Evolutionary conservation across 768 basidiomycete genomes (phyloP).

Genomic region (Naganishia vishniacii): DNA sequence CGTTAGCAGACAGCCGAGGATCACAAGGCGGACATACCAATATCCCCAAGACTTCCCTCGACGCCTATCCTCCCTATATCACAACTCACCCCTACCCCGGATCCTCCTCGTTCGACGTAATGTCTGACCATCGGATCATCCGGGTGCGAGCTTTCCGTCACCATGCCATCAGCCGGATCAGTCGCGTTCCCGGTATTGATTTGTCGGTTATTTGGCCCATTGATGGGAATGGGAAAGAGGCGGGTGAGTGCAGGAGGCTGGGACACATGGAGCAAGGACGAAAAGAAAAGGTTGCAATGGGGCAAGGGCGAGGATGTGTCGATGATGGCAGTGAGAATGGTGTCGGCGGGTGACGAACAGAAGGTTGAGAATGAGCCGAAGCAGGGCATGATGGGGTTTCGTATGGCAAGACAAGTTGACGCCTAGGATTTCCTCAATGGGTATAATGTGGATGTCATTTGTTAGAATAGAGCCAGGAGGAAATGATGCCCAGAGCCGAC

Average conservation of each 20-base stretch:
- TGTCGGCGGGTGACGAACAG: constrained; percentile 17
- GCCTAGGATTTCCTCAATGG: no score
- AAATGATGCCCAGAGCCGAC: neutral
- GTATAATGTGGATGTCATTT: no score
- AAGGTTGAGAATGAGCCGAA: constrained; percentile 27
- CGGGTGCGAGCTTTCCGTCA: constrained; percentile 27
- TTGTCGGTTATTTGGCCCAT: neutral
- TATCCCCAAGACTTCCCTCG: constrained; percentile 53
- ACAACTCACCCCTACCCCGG: constrained; percentile 76
- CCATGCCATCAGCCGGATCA: neutral
- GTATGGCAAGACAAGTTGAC: neutral
- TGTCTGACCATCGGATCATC: constrained; percentile 51
- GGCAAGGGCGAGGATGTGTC: constrained; percentile 69
- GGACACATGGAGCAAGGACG: constrained; percentile 57
- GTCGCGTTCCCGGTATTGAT: constrained; percentile 30
- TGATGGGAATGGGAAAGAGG: constrained; percentile 32
- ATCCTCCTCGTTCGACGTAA: constrained; percentile 58
- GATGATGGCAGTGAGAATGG: constrained; percentile 60
- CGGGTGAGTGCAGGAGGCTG: constrained; percentile 32
- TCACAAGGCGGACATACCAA: constrained; percentile 61
- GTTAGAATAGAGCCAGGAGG: no score
- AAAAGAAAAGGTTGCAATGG: constrained; percentile 92
- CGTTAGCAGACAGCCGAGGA: neutral
- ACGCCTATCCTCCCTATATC: constrained; percentile 62
- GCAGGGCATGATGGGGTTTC: constrained; percentile 6